Percentiles rank a stretch among this genome's conserved stretches.
Conservation (phyloP, 1,284 basidiomycete genomes). For the Boletellus deceptivus region DNA sequence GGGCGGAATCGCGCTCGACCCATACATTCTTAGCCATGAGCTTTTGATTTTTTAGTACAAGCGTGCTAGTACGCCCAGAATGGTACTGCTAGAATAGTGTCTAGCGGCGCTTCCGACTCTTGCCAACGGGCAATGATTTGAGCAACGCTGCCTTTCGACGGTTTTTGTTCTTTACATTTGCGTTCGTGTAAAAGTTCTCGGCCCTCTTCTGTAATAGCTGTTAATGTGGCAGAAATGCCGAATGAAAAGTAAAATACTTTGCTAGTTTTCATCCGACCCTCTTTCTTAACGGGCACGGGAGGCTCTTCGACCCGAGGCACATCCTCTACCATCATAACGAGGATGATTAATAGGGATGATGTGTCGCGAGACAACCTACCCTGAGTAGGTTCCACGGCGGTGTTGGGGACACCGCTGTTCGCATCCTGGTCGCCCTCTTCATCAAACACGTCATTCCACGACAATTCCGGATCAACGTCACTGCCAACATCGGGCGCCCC, state of each 20-base stretch:
- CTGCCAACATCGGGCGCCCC: conserved; percentile 36
- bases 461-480: conserved; percentile 47
- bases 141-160: conserved; percentile 59
- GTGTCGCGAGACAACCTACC: conserved; percentile 12
- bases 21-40: conserved; percentile 10
- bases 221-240: conserved; percentile 12
- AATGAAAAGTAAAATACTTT: conserved; percentile 50
- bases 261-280: conserved; percentile 83
- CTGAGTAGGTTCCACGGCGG: conserved; percentile 26
- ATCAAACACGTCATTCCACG: conserved; percentile 70
- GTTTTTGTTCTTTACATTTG: conserved; percentile 90
- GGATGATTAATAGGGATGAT: background rate
- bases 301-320: conserved; percentile 36
- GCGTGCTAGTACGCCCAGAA: conserved; percentile 1
- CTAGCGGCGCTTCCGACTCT: conserved; percentile 41
- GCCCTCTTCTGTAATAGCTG: conserved; percentile 66
- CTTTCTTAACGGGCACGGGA: conserved; percentile 49
- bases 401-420: conserved; percentile 31
- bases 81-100: conserved; percentile 13
- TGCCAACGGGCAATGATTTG: conserved; percentile 50
- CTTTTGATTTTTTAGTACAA: conserved; percentile 9
- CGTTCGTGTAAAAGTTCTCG: conserved; percentile 85
- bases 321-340: conserved; percentile 19
- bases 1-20: conserved; percentile 13
- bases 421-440: conserved; percentile 27